phyloP scores from a whole-genome alignment of 2,329 filamentous ascomycete genomes.

The Paraphoma chrysanthemicola region DNA sequence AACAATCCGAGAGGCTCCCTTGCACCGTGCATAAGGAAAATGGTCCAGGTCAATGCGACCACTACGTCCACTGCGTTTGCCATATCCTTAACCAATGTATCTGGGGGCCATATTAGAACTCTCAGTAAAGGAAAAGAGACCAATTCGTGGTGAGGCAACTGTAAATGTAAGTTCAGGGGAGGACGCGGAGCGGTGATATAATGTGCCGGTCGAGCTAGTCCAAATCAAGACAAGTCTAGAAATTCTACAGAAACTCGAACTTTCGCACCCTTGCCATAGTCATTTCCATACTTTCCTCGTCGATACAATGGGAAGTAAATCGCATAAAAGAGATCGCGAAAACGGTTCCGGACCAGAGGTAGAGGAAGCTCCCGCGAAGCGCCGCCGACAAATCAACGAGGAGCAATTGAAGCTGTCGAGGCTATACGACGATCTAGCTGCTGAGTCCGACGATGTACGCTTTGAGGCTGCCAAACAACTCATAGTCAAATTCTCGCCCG shows the following conservation, averaged over 20 bases:
- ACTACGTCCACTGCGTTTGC: too few relatives aligned
- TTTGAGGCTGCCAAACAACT: conserved; percentile 55
- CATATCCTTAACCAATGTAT: too few relatives aligned
- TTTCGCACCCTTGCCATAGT: neutral
- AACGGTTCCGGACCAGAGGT: conserved; percentile 17
- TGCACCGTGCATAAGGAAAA: too few relatives aligned
- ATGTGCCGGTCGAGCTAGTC: neutral
- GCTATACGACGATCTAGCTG: conserved; percentile 56
- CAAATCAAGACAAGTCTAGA: neutral
- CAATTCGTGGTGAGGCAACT: too few relatives aligned
- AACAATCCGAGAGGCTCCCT: too few relatives aligned
- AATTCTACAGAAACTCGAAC: conserved; percentile 3
- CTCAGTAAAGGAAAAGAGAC: too few relatives aligned
- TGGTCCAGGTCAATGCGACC: too few relatives aligned
- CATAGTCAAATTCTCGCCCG: conserved; percentile 50
- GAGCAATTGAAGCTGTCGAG: conserved; percentile 52
- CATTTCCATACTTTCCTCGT: too few relatives aligned
- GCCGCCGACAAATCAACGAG: conserved; percentile 46
- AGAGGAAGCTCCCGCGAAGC: conserved; percentile 35
- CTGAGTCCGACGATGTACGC: conserved; percentile 53
- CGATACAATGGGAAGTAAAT: conserved; percentile 32
- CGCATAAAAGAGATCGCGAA: conserved; percentile 38
- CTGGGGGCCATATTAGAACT: too few relatives aligned
- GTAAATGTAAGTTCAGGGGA: too few relatives aligned
- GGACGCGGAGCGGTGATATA: neutral